Evolutionary conservation across 208 protist species (phyloP).

Genomic region (Porcisia hertigi): DNA sequence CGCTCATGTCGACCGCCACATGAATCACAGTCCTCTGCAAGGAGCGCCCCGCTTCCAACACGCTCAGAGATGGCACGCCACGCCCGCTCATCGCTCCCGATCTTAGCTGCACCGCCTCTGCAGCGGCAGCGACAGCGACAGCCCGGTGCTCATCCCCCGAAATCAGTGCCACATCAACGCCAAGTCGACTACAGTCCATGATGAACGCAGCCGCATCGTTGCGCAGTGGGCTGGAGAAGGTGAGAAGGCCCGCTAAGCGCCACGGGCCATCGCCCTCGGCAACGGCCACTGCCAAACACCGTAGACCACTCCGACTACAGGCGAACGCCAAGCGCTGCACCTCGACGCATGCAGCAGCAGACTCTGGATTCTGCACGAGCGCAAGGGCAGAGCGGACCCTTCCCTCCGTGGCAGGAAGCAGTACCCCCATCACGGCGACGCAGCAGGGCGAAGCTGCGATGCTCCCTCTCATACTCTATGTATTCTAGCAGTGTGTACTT

Average conservation of each 20-base stretch:
- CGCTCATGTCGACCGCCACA: slow-evolving; percentile 20
- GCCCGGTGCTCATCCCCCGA: slow-evolving; percentile 65
- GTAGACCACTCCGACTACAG: slow-evolving; percentile 45
- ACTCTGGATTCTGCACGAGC: slow-evolving; percentile 32
- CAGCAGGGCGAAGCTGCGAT: slow-evolving; percentile 54
- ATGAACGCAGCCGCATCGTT: slow-evolving; percentile 37
- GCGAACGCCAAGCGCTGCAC: slow-evolving; percentile 14
- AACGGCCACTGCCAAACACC: slow-evolving; percentile 51
- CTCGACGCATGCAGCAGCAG: slow-evolving; percentile 14
- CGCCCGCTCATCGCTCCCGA: slow-evolving; percentile 9
- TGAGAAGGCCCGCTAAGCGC: slow-evolving; percentile 77
- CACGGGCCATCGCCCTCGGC: slow-evolving; percentile 43
- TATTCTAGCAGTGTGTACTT: slow-evolving; percentile 53
- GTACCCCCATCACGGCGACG: slow-evolving; percentile 41
- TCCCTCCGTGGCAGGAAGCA: slow-evolving; percentile 76
- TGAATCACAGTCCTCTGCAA: not conserved
- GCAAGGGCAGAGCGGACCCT: slow-evolving; percentile 57
- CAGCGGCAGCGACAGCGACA: slow-evolving; percentile 8
- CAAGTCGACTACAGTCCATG: slow-evolving; percentile 44
- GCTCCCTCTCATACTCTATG: slow-evolving; percentile 21
- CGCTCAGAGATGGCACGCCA: slow-evolving; percentile 6
- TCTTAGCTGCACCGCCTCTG: slow-evolving; percentile 7
- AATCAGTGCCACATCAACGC: slow-evolving; percentile 92
- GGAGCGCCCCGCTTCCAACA: not conserved
- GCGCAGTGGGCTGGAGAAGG: slow-evolving; percentile 88